These are phyloP conservation scores for Exserohilum rostratum DNA, from an alignment of 2,329 filamentous ascomycete genomes.

Conservation along the genomic window DNA sequence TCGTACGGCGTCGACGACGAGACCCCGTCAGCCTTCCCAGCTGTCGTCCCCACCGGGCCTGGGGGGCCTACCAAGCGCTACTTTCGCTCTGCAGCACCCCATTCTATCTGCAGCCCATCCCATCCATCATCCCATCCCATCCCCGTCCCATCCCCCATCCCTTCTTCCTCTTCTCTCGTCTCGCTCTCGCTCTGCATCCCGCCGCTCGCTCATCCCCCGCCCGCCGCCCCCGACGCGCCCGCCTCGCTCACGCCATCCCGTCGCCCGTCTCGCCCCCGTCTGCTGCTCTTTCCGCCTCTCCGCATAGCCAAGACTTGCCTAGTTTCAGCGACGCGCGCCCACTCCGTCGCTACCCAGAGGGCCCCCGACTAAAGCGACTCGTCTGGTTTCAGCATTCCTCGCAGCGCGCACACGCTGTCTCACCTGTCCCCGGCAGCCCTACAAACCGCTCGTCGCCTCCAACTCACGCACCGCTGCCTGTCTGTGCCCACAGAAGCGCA, in stretches of 20 bases:
- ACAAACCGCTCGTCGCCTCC: constrained; percentile 21
- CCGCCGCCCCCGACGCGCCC: not conserved
- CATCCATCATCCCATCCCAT: constrained; percentile 1
- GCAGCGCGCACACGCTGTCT: constrained; percentile 28
- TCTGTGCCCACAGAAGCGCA: constrained; percentile 11
- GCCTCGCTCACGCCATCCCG: not conserved
- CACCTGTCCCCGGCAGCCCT: constrained; percentile 36
- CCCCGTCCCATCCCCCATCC: not conserved
- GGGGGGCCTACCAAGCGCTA: constrained; percentile 15
- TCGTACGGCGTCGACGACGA: constrained; percentile 9
- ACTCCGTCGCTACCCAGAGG: constrained; percentile 18
- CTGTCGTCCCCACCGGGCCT: constrained; percentile 20
- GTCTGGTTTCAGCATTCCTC: constrained; percentile 26
- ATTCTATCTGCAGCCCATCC: not conserved
- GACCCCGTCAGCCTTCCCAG: constrained; percentile 18
- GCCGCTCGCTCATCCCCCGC: not conserved
- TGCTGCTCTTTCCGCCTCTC: constrained; percentile 23
- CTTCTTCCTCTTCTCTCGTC: not conserved
- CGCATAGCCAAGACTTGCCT: constrained; percentile 30
- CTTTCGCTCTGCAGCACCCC: constrained; percentile 14
- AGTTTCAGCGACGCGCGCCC: constrained; percentile 33
- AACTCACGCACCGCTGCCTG: constrained; percentile 18
- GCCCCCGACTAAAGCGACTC: constrained; percentile 14
- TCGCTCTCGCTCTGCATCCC: constrained; percentile 5
- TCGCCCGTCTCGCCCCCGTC: not conserved